Evolutionary conservation across 2,329 filamentous ascomycete genomes (phyloP), one percentile per base, ranked within the genome.

Genomic region (Trichoderma oligosporum): DNA sequence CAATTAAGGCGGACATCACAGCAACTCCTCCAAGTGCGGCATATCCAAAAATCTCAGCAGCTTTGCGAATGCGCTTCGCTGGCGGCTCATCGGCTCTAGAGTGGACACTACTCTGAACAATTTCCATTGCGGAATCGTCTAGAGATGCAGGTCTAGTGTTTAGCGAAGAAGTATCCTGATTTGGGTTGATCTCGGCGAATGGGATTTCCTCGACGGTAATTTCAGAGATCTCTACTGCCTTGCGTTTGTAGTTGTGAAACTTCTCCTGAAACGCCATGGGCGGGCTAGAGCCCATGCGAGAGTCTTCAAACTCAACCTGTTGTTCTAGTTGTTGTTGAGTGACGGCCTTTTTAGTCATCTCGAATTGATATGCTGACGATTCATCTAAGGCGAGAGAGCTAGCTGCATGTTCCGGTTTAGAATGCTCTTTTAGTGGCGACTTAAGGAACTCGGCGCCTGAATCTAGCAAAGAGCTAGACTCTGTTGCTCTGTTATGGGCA

Each of bases 1-100:
- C 72, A 49, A 74, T 74, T 33, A 74, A 60, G 3, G 71, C 72
- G 22, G 71, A 71, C 67, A 74, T 69, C 36, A 73, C 72, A n/a
- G 71, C 71, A 7, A 71, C 64, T 18, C 72, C 72, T 7, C 72
- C 72, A 3, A 74, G 61, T 4, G 72, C 69, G 9, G 69, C 71
- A 35, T 69, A 71, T 7, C 72, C 70, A 22, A 74, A 60, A 0
- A 67, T 67, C 49, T 74, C 72, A 4, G 70, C 72, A 39, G 67
- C 68, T 45, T 66, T 68, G 11, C 69, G 68, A 39, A 73, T 58
- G 5, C 71, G 67, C 46, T 74, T 74, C 3, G 29, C 53, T 14
- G 68, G 66, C 8, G 61, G 63, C 18, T 46, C 31, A 4, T 56
- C 36, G 1, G 20, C 18, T 53, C 49, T 18, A 25, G 27, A 18